Base-by-base conservation (phyloP, 1,284 basidiomycete genomes). In the Microbotryum saponariae region DNA sequence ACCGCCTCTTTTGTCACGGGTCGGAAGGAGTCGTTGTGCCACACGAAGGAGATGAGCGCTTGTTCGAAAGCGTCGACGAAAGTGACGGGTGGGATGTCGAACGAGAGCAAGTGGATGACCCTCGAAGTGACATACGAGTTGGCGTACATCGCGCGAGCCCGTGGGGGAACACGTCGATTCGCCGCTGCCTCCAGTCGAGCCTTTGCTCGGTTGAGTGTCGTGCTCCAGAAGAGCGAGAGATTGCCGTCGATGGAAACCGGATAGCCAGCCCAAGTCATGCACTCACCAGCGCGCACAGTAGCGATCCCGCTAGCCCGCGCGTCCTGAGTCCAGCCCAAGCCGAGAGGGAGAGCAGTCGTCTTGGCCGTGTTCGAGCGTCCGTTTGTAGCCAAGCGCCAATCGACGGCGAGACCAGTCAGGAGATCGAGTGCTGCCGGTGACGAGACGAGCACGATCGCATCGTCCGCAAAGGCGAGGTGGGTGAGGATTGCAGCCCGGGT, bases 31-130 rank as follows among this genome's bases (percentile, higher is more conserved):
- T 42, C 37, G 37, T 18, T 42, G 1, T 21, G 20, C 56, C 56
- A 58, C 4, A 58, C 48, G 56, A 51, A 58, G 23, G 23, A 37
- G 49, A 51, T 31, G 49, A 51, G 49, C 21, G 50, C 33, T 42
- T 42, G 37, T 18, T 42, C 37, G 16, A 42, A 42, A 18, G 37
- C 37, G 37, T 42, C 37, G 37, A 42, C 37, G 37, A 42, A 42
- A 12, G 12, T 42, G 37, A 42, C 4, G 5, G 56, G 56, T 5
- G 49, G 49, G 14, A 50, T 49, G n/a, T 45, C 23, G 42, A 58
- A 58, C 16, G 56, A 51, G 37, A 58, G 56, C 12, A 50, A 1
- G 25, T 58, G 56, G 25, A 58, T 49, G 42, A 23, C n/a, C 49
- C 45, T 33, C 18, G 56, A 58, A 10, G 51, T 8, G 50, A 58